Evolutionary conservation across 768 basidiomycete species (phyloP), one percentile per base, ranked within the genome.

Genomic region (Tricholoma sp.): DNA sequence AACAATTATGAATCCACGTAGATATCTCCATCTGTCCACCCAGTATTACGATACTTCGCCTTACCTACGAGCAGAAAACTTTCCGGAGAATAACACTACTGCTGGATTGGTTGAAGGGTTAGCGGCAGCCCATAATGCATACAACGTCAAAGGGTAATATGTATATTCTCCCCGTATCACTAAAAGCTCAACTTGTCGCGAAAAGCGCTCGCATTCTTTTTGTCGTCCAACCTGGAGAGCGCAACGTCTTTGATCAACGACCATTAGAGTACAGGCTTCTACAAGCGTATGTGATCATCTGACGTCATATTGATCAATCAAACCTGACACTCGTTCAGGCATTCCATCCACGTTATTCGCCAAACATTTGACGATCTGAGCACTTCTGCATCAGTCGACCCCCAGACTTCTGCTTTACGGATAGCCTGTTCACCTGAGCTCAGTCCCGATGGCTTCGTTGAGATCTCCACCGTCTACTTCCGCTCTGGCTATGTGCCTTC

Each of bases 231-330:
- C 79, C 84, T 4, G 81, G 83, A 41, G 96, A 98, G 68, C 80
- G 95, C 36, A 99, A 99, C 70, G 82, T 96, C 4, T 98, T 98
- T 67, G 96, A 98, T 69, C 96, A 99, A 68, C 79, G 88, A 12
- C 83, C 80, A 75, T 72, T 98, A 20, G 93, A 98, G 70, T 97
- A 92, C 59, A 86, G 92, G 58, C 76, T 99, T 0, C 69, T 92
- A 0, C 84, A 93, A 63, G 81, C 71, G 94, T 94, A 66, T 49
- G 80, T 47, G 29, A 47, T 13, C 28, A 72, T 3, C 33, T 18
- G 12, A 28, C 28, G 7, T 18, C 15, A 33, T 32, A 13, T 32
- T 52, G 18, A 28, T 12, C 42, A 28, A 31, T 20, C n/a, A 48
- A 28, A 52, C 51, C 52, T 48, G 39, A 52, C 44, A 20, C 11